These are phyloP conservation scores for Monilinia vaccinii-corymbosi DNA, from an alignment of 2,329 filamentous ascomycete genomes.

Conservation along the genomic window DNA sequence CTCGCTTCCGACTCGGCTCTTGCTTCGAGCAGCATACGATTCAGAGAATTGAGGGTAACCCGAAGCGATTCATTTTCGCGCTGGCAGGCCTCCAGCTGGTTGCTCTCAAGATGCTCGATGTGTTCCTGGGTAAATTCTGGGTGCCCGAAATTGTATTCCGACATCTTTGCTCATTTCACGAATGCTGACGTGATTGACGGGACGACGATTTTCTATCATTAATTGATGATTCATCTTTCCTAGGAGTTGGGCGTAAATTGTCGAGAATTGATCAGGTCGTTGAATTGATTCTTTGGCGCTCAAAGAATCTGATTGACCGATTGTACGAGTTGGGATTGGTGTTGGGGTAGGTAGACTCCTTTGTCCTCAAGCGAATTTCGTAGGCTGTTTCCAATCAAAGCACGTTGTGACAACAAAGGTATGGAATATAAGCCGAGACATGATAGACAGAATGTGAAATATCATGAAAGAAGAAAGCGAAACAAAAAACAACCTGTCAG, in stretches of 20 bases:
- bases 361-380: not conserved
- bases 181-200: not conserved
- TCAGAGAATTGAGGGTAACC: not conserved
- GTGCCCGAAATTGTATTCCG: slow-evolving; percentile 2
- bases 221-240: not conserved
- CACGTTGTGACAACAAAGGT: not conserved
- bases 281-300: not conserved
- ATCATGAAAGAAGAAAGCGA: too few relatives aligned
- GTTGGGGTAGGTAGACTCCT: not conserved
- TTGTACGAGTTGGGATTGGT: not conserved
- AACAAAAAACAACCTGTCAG: not conserved
- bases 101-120: not conserved
- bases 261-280: not conserved
- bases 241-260: not conserved
- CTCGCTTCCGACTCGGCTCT: not conserved
- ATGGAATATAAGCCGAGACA: not conserved
- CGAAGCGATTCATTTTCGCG: not conserved
- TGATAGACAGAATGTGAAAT: not conserved
- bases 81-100: slow-evolving; percentile 5
- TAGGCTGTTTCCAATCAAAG: not conserved
- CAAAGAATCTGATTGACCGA: not conserved
- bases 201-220: not conserved
- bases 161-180: not conserved
- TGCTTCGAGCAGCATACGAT: not conserved
- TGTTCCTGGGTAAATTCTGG: not conserved